phyloP scores from a whole-genome alignment of 106 monocot genomes.

The Vanilla planifolia region DNA sequence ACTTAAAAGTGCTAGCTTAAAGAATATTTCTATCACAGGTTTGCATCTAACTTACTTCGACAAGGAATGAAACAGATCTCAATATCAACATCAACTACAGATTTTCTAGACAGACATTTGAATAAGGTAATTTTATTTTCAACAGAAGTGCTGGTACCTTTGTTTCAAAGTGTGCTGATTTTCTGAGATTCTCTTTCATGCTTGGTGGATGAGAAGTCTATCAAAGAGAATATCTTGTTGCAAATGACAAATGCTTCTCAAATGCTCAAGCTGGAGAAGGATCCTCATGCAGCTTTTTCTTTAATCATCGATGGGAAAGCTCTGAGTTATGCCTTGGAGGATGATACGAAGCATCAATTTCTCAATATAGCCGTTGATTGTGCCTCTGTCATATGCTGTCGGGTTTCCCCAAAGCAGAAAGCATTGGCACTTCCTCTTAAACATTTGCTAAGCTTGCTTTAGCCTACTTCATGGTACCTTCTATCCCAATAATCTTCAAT shows the following conservation, averaged over 20 bases:
- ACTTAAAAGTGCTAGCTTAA: no score
- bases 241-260: conserved; percentile 72
- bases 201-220: conserved; percentile 42
- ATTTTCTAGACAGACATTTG: conserved; percentile 22
- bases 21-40: conserved; percentile 12
- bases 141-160: conserved; percentile 3
- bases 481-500: background rate
- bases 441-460: background rate
- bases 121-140: conserved; percentile 24
- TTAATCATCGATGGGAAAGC: conserved; percentile 92
- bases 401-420: conserved; percentile 88
- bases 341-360: conserved; percentile 73
- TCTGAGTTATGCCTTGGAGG: conserved; percentile 63
- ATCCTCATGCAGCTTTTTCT: conserved; percentile 95
- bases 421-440: conserved; percentile 48
- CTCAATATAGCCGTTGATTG: conserved; percentile 70
- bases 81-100: conserved; percentile 23
- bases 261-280: conserved; percentile 76
- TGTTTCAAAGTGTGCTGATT: background rate
- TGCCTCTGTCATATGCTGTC: conserved; percentile 89
- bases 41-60: conserved; percentile 72
- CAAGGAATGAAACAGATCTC: conserved; percentile 81
- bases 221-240: conserved; percentile 53
- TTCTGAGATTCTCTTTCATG: background rate
- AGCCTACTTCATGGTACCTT: background rate